Evolutionary conservation across 805 yeast species (phyloP).

Genomic region (Saturnispora gosingensis): DNA sequence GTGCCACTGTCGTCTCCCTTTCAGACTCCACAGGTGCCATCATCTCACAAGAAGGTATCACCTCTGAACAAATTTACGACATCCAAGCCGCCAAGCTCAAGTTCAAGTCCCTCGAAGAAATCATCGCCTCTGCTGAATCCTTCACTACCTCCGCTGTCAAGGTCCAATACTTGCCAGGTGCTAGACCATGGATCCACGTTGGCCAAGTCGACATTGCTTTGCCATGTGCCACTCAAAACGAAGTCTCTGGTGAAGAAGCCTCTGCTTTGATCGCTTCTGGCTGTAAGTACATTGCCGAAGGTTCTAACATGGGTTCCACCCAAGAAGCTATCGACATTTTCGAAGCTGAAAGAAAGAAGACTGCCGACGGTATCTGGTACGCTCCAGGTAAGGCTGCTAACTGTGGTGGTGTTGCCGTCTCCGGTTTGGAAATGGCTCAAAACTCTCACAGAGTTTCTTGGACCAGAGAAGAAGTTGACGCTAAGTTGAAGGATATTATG

Average conservation of each 20-base stretch:
- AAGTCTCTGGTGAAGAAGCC: slow-evolving; percentile 95
- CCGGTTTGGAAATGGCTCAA: slow-evolving; percentile 99
- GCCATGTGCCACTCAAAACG: slow-evolving; percentile 98
- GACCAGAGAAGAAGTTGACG: slow-evolving; percentile 90
- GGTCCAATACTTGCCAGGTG: slow-evolving; percentile 82
- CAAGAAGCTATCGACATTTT: slow-evolving; percentile 93
- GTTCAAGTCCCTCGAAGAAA: slow-evolving; percentile 66
- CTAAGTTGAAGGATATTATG: slow-evolving; percentile 87
- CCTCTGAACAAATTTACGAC: slow-evolving; percentile 67
- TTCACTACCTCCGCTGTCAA: slow-evolving; percentile 38
- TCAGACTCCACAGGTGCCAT: slow-evolving; percentile 94
- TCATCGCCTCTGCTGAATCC: slow-evolving; percentile 46
- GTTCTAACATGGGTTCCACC: slow-evolving; percentile 99
- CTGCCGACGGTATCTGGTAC: slow-evolving; percentile 70
- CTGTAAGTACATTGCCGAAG: slow-evolving; percentile 91
- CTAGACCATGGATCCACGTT: slow-evolving; percentile 92
- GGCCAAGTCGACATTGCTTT: slow-evolving; percentile 91
- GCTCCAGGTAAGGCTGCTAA: slow-evolving; percentile 99
- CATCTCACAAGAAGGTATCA: slow-evolving; percentile 71
- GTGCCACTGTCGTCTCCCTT: slow-evolving; percentile 87
- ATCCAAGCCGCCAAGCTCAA: slow-evolving; percentile 72
- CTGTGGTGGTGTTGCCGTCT: slow-evolving; percentile 99
- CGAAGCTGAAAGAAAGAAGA: slow-evolving; percentile 65
- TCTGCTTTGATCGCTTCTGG: slow-evolving; percentile 89
- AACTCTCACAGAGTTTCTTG: slow-evolving; percentile 90